Evolutionary conservation across 768 basidiomycete genomes (phyloP).

Genomic region (Lyophyllum decastes): DNA sequence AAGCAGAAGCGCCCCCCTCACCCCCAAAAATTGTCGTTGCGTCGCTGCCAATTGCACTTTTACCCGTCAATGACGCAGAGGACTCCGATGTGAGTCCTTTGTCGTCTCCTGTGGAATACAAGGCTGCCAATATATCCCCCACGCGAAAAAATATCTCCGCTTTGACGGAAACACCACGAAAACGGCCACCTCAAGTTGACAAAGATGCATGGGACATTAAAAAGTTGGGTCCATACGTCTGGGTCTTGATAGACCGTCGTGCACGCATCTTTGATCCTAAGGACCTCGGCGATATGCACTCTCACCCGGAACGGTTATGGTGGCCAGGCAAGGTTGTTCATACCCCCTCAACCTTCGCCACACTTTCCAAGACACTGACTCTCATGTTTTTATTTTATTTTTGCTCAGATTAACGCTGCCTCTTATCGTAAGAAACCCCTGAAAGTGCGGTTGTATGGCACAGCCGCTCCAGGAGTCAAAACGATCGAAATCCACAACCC

Average conservation of each 20-base stretch:
- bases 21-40: conserved; percentile 5
- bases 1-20: not conserved
- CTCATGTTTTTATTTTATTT: conserved; percentile 1
- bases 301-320: conserved; percentile 46
- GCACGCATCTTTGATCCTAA: conserved; percentile 35
- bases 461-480: conserved; percentile 22
- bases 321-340: conserved; percentile 69
- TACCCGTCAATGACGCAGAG: conserved; percentile 3
- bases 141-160: not conserved
- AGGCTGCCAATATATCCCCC: not conserved
- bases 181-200: not conserved
- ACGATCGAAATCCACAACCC: conserved; percentile 33
- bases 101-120: conserved; percentile 14
- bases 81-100: conserved; percentile 18
- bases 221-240: conserved; percentile 43
- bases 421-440: conserved; percentile 17
- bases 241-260: conserved; percentile 50
- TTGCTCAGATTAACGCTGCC: conserved; percentile 18
- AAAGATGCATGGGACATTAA: conserved; percentile 22
- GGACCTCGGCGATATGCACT: conserved; percentile 18
- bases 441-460: conserved; percentile 29
- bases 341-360: conserved; percentile 7
- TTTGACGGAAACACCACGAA: conserved; percentile 1
- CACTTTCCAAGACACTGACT: not conserved
- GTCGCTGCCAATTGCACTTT: not conserved